Evolutionary conservation across 495 filamentous ascomycete species (phyloP).

Genomic region (Podospora bellae-mahoneyi): DNA sequence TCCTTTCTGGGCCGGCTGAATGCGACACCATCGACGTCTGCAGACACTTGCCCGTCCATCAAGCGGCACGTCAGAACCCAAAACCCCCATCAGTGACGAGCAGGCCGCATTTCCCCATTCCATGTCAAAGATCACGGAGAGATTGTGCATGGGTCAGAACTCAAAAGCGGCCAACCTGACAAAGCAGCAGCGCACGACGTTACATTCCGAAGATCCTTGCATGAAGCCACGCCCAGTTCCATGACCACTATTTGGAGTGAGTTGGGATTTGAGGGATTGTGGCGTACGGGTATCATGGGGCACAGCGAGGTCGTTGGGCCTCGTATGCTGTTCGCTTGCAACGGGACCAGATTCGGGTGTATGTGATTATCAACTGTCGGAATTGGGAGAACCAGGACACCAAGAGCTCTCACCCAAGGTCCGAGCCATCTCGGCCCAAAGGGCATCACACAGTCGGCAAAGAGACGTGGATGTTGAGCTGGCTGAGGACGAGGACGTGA

Average conservation of each 20-base stretch:
- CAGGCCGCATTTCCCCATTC: not conserved
- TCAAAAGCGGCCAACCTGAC: not conserved
- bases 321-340: not conserved
- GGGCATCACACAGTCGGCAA: not conserved
- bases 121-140: not conserved
- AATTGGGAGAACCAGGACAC: not conserved
- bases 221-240: not conserved
- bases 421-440: not conserved
- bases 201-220: conserved; percentile 4
- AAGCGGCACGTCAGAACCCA: not conserved
- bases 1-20: not conserved
- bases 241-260: not conserved
- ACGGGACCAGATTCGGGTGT: not conserved
- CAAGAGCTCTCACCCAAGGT: not conserved
- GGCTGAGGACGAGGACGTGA: not conserved
- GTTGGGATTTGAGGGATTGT: not conserved
- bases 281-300: not conserved
- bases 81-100: not conserved
- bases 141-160: not conserved
- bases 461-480: not conserved
- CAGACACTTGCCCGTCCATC: not conserved
- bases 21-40: not conserved
- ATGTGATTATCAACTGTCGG: not conserved
- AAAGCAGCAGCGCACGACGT: not conserved
- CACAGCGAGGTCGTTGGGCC: not conserved